Evolutionary conservation across 495 filamentous ascomycete genomes (phyloP).

Genomic region (Hypoxylon intermedium): DNA sequence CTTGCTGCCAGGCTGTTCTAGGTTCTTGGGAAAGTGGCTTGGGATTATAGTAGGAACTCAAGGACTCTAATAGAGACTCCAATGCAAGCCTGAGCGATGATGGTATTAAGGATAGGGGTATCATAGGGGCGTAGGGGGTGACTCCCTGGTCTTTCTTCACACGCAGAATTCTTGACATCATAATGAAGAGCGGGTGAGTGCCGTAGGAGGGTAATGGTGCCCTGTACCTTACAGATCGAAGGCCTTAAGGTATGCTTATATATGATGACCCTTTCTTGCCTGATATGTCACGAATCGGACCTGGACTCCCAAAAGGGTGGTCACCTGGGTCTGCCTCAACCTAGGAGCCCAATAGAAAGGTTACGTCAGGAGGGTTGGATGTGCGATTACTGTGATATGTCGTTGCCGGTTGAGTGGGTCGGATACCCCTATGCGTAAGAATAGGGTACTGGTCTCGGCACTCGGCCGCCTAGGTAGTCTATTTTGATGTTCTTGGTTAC

Average conservation of each 20-base stretch:
- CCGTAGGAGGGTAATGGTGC: not conserved
- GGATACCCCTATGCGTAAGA: not conserved
- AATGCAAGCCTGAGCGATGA: not conserved
- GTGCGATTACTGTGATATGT: not conserved
- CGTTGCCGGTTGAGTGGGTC: not conserved
- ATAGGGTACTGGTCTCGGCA: not conserved
- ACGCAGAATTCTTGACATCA: not conserved
- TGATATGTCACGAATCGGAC: not conserved
- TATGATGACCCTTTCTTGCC: not conserved
- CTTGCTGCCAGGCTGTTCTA: slow-evolving; percentile 10
- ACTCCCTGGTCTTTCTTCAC: not conserved
- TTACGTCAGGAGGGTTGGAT: slow-evolving; percentile 8
- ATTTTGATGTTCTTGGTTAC: not conserved
- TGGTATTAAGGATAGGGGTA: not conserved
- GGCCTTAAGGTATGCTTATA: slow-evolving; percentile 7
- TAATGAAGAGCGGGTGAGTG: not conserved
- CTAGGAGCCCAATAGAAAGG: not conserved
- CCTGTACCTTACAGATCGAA: not conserved
- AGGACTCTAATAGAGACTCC: slow-evolving; percentile 2
- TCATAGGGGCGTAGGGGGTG: not conserved
- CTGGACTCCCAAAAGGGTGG: not conserved
- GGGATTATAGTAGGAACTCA: not conserved
- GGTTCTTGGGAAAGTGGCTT: not conserved
- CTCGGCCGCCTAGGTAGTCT: not conserved
- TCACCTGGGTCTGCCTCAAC: not conserved